Base-by-base conservation (phyloP, 257 asterid genomes). In the Rauvolfia tetraphylla region DNA sequence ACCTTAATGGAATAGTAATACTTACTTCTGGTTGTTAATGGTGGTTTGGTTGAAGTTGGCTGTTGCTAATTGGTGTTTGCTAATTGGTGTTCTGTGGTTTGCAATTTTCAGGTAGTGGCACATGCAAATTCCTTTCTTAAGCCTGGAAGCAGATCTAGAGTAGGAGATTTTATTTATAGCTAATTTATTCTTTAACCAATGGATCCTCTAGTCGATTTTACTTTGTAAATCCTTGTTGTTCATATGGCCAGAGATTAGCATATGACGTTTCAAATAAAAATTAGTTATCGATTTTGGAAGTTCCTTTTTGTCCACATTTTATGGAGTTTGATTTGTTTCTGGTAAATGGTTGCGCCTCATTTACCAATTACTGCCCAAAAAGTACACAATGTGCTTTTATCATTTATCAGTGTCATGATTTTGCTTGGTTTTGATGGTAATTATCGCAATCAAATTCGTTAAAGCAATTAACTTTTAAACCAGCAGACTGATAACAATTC, bases 101-200 rank as follows among this genome's bases (percentile, higher is more conserved):
- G 46, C 54, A 42, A 31, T 36, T 73, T 71, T 78, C 90, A 92
- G 97, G 97, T 81, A 36, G 68, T 61, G 95, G 88, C 31, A 68
- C 77, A 12, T 92, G 97, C 92, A 83, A 72, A 44, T 90, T 86
- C 82, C 54, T 42, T 54, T 59, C 53, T 23, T 72, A 51, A 72
- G 53, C 51, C 29, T 54, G 76, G 62, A 69, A 23, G 53, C 17
- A 7, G 12, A 17, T 12, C 5, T 1, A 2, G 71, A 12, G 68
- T 12, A 6, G 6, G 68, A 15, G 66, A 12, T 23, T 29, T 39
- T 23, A 34, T 25, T 67, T 73, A 17, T 54, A 23, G 17, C 39
- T 33, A 15, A 57, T 13, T 74, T 34, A 20, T 68, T 68, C 10
- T 12, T 18, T 61, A 11, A 20, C 46, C n/a, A 42, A 41, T 27